Evolutionary conservation across 345 rosid genomes (phyloP).

Genomic region (Hibiscus tridactylites): DNA sequence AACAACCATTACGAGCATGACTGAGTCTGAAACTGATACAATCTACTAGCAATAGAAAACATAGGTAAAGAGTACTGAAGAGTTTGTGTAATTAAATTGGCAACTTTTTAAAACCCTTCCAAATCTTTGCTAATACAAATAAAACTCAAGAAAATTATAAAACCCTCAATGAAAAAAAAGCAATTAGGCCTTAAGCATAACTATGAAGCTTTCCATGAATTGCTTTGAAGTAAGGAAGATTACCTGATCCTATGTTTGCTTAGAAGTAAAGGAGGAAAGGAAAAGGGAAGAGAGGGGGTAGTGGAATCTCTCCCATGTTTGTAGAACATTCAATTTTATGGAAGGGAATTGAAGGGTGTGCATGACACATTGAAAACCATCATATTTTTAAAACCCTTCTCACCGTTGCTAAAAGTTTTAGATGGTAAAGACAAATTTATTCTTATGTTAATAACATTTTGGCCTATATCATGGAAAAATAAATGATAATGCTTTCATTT

Average conservation of each 20-base stretch:
- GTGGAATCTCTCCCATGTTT: background rate
- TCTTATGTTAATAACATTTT: too few species aligned
- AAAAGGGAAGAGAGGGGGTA: background rate
- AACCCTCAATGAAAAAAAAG: background rate
- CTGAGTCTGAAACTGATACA: background rate
- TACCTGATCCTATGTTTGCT: background rate
- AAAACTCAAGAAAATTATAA: background rate
- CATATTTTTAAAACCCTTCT: background rate
- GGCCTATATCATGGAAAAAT: too few species aligned
- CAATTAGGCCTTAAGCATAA: background rate
- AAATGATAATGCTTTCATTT: too few species aligned
- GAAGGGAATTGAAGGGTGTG: background rate
- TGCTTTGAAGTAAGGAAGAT: background rate
- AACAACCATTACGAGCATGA: background rate
- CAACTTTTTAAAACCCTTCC: background rate
- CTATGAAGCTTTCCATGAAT: background rate
- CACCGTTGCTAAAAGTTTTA: too few species aligned
- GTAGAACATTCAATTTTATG: background rate
- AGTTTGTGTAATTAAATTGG: background rate
- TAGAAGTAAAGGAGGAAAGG: background rate
- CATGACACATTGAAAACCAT: background rate
- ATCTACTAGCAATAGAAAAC: background rate
- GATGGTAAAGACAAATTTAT: too few species aligned
- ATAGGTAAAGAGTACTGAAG: background rate
- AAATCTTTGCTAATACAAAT: background rate